A percentile compares a stretch with the other conserved stretches of the same genome.
Evolutionary conservation across 2,329 filamentous ascomycete genomes (phyloP).

Genomic region (Ampelomyces quisqualis): DNA sequence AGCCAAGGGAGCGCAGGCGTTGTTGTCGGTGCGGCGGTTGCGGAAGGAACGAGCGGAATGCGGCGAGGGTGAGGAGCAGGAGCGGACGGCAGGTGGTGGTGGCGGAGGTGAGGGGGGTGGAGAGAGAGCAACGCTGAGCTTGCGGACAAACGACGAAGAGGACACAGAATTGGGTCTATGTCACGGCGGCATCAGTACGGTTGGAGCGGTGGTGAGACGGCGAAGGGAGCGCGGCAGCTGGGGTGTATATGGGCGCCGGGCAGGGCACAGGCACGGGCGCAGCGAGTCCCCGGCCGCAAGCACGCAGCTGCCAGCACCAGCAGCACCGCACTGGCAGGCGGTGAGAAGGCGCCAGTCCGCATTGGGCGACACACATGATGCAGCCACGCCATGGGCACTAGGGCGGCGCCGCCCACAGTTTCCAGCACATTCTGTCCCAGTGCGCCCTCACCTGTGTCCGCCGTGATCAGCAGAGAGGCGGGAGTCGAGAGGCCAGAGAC

Average conservation of each 20-base stretch:
- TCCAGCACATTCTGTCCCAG: constrained; percentile 4
- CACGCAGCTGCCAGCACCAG: no score
- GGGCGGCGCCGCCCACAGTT: constrained; percentile 23
- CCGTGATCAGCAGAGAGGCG: constrained; percentile 8
- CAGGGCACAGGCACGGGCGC: constrained; percentile 8
- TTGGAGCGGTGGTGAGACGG: constrained; percentile 27
- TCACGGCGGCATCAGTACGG: constrained; percentile 33
- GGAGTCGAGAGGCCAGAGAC: no score
- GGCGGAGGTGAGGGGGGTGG: constrained; percentile 7
- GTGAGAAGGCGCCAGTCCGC: no score
- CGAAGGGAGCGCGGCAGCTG: constrained; percentile 20
- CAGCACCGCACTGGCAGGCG: no score
- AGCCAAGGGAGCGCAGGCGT: no score
- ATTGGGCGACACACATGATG: constrained; percentile 10
- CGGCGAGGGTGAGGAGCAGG: constrained; percentile 20
- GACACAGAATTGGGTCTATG: constrained; percentile 20
- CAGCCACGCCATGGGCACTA: constrained; percentile 12
- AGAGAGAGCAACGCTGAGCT: constrained; percentile 28
- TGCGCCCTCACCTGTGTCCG: constrained; percentile 3
- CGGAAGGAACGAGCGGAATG: constrained; percentile 34
- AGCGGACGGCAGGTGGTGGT: constrained; percentile 11
- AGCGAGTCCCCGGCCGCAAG: constrained; percentile 9
- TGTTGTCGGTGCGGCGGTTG: constrained; percentile 27
- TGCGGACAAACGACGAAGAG: constrained; percentile 30
- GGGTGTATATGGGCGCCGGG: constrained; percentile 11